Percentiles rank a stretch among this genome's conserved stretches.
Evolutionary conservation across 2,329 filamentous ascomycete genomes (phyloP).

Genomic region (Verticillium alfalfae): DNA sequence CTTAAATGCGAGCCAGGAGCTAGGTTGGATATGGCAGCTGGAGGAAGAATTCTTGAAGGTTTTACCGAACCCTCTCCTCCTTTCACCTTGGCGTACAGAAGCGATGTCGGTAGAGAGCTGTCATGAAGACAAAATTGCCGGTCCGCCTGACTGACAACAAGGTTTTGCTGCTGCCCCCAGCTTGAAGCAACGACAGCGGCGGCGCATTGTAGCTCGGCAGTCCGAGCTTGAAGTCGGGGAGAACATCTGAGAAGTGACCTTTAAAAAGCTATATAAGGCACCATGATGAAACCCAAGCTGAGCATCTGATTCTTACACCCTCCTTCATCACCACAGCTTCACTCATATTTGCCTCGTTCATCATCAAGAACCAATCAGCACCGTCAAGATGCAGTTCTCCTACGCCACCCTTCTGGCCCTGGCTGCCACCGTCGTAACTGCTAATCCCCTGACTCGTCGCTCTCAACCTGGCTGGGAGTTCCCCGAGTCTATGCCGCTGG

Average conservation of each 20-base stretch:
- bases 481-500: conserved; percentile 23
- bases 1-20: not conserved
- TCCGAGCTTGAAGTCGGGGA: not conserved
- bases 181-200: not conserved
- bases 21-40: not conserved
- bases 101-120: not conserved
- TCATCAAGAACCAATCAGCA: not conserved
- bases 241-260: not conserved
- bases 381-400: conserved; percentile 21
- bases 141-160: not conserved
- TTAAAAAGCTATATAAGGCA: not conserved
- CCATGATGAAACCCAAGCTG: not conserved
- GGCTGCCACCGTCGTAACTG: conserved; percentile 18
- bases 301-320: not conserved
- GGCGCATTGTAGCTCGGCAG: not conserved
- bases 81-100: not conserved
- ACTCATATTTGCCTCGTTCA: not conserved
- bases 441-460: conserved; percentile 7
- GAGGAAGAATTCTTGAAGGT: not conserved
- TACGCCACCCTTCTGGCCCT: conserved; percentile 16
- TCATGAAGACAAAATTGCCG: not conserved
- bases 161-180: not conserved
- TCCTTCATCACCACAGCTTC: not conserved
- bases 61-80: not conserved
- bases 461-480: conserved; percentile 16